Evolutionary conservation across 2,329 filamentous ascomycete genomes (phyloP), one percentile per base, ranked within the genome.

Genomic region (Neofusicoccum sp.): DNA sequence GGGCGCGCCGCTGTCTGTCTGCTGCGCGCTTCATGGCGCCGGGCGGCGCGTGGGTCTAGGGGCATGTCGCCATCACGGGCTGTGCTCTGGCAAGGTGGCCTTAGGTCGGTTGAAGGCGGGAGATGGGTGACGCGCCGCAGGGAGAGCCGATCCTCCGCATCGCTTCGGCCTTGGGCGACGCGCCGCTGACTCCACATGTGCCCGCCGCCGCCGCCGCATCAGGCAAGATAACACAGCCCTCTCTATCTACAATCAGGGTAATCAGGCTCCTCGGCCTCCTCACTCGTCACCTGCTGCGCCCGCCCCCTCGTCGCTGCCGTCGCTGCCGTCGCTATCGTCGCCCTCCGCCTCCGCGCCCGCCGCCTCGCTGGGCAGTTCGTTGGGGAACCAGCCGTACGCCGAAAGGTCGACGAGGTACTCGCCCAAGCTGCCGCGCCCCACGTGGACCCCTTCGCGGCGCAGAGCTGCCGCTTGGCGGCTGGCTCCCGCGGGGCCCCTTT

Each of bases 381-480:
- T 72, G 3, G 82, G 82, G 72, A 82, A 82, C 80, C 80, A 83
- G 48, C 80, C 80, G 64, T 78, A 82, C 26, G 64, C 69, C 6
- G 63, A 64, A 36, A 82, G 72, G 64, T 81, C 74, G n/a, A 83
- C 72, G 1, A 69, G 75, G 48, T 76, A 76, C 65, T 81, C 79
- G 51, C 80, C 80, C 69, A 83, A 71, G 34, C 70, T 70, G 53
- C 76, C 76, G 61, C 75, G 71, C 20, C 70, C 72, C 45, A 82
- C 79, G 54, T 78, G 70, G 0, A 83, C 79, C 14, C 79, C 79
- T 68, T 83, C 80, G 48, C 69, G 68, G 38, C 75, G 69, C 44
- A 83, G 69, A 24, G 74, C 78, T 58, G 75, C 70, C 45, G 80
- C 80, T 67, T 82, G 80, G 36, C 76, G 71, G 53, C 72, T 70